Percentiles rank a stretch among this genome's conserved stretches.
phyloP scores from a whole-genome alignment of 495 filamentous ascomycete species.

The Aspergillus avenaceus region DNA sequence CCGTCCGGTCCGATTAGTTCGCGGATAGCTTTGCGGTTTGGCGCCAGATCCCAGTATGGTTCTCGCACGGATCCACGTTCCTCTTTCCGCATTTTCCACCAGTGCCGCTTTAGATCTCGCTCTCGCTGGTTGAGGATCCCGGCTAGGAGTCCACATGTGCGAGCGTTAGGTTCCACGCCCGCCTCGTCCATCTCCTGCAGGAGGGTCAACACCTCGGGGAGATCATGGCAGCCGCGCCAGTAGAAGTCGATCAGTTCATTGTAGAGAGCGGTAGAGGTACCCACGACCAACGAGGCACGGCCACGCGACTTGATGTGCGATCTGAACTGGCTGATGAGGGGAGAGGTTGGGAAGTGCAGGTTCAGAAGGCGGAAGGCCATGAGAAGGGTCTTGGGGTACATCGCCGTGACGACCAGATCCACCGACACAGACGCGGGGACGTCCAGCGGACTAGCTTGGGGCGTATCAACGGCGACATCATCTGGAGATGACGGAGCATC shows the following conservation, averaged over 20 bases:
- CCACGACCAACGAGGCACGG: slow-evolving; percentile 65
- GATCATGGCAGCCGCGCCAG: slow-evolving; percentile 61
- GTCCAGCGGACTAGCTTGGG: slow-evolving; percentile 14
- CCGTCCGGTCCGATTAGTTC: slow-evolving; percentile 27
- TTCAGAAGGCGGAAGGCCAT: slow-evolving; percentile 61
- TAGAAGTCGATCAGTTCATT: slow-evolving; percentile 64
- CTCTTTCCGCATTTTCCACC: background rate
- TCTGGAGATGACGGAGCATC: background rate
- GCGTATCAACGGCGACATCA: slow-evolving; percentile 7
- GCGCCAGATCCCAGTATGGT: slow-evolving; percentile 39
- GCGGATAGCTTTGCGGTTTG: slow-evolving; percentile 28
- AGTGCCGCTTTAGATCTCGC: slow-evolving; percentile 13
- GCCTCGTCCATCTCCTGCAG: slow-evolving; percentile 73
- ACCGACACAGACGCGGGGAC: slow-evolving; percentile 34
- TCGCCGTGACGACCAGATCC: slow-evolving; percentile 55
- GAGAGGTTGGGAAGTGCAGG: slow-evolving; percentile 55
- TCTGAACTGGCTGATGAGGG: slow-evolving; percentile 58
- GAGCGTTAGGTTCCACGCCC: slow-evolving; percentile 57
- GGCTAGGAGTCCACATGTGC: slow-evolving; percentile 50
- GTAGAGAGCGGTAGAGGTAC: slow-evolving; percentile 67
- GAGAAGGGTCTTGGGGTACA: slow-evolving; percentile 65
- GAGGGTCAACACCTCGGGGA: slow-evolving; percentile 55
- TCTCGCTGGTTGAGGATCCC: slow-evolving; percentile 23
- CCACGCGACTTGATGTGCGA: slow-evolving; percentile 69
- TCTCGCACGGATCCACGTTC: slow-evolving; percentile 1